Evolutionary conservation across 495 filamentous ascomycete species (phyloP).

Genomic region (Hypomontagnella submonticulosa): DNA sequence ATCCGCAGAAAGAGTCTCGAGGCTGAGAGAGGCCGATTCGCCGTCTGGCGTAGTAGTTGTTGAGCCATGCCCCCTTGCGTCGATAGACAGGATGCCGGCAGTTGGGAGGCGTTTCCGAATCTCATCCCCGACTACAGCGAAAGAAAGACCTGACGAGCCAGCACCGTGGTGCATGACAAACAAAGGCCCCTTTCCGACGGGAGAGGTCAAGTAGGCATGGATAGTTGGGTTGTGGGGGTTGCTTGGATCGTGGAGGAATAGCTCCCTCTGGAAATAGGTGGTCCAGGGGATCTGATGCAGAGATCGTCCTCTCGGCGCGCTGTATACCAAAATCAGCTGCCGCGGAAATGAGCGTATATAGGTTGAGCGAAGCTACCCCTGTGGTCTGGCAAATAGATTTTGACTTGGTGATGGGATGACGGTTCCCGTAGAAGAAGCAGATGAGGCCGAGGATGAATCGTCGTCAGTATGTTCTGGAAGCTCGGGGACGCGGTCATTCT

Average conservation of each 20-base stretch:
- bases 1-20: constrained; percentile 77
- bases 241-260: constrained; percentile 68
- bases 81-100: constrained; percentile 84
- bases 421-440: constrained; percentile 88
- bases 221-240: constrained; percentile 58
- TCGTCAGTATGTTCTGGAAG: constrained; percentile 66
- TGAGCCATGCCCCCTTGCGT: constrained; percentile 88
- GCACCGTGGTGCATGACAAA: constrained; percentile 93
- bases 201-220: constrained; percentile 87
- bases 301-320: constrained; percentile 53
- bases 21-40: constrained; percentile 66
- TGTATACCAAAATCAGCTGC: constrained; percentile 43
- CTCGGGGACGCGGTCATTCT: constrained; percentile 55
- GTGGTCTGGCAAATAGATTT: constrained; percentile 76
- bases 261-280: constrained; percentile 86
- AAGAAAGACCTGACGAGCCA: constrained; percentile 88
- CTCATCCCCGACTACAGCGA: constrained; percentile 80
- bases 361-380: constrained; percentile 61
- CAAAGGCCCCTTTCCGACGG: constrained; percentile 71
- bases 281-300: constrained; percentile 79
- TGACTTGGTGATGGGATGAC: constrained; percentile 81
- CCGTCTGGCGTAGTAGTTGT: constrained; percentile 63
- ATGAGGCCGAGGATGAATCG: constrained; percentile 78
- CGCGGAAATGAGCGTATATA: constrained; percentile 24
- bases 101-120: constrained; percentile 80